Conservation (phyloP, 164 flowering plant genomes). For the Sextonia rubra region DNA sequence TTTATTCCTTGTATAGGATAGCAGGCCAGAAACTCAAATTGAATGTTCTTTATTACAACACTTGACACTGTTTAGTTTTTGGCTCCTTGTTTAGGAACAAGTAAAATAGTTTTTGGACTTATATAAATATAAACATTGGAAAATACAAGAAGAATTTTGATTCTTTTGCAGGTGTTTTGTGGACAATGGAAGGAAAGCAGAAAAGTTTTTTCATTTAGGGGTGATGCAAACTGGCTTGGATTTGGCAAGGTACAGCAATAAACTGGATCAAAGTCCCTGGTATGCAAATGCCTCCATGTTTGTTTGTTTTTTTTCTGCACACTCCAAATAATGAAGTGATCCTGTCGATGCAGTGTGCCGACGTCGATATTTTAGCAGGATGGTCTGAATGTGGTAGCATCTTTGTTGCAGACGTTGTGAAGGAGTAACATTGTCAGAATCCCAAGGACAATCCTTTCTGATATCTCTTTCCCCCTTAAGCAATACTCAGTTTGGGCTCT, state of each 20-base stretch:
- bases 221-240: slow-evolving; percentile 94
- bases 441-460: too few species aligned
- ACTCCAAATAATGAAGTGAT: background rate
- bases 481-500: too few species aligned
- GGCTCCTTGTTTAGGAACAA: too few species aligned
- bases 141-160: background rate
- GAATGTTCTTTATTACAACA: too few species aligned
- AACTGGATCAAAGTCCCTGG: background rate
- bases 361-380: slow-evolving; percentile 63
- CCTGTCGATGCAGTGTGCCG: slow-evolving; percentile 39
- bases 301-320: background rate
- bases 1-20: too few species aligned
- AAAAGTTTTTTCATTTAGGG: slow-evolving; percentile 65
- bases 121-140: too few species aligned
- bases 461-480: too few species aligned
- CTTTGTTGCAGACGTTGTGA: slow-evolving; percentile 57
- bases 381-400: slow-evolving; percentile 87
- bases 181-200: slow-evolving; percentile 57
- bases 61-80: too few species aligned
- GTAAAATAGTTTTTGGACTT: too few species aligned
- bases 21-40: too few species aligned
- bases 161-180: slow-evolving; percentile 55
- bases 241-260: slow-evolving; percentile 57
- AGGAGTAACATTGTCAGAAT: slow-evolving; percentile 1
- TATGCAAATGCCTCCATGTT: slow-evolving; percentile 1